Conservation (phyloP, 2,329 filamentous ascomycete genomes). For the Chaetomiaceae sp. region DNA sequence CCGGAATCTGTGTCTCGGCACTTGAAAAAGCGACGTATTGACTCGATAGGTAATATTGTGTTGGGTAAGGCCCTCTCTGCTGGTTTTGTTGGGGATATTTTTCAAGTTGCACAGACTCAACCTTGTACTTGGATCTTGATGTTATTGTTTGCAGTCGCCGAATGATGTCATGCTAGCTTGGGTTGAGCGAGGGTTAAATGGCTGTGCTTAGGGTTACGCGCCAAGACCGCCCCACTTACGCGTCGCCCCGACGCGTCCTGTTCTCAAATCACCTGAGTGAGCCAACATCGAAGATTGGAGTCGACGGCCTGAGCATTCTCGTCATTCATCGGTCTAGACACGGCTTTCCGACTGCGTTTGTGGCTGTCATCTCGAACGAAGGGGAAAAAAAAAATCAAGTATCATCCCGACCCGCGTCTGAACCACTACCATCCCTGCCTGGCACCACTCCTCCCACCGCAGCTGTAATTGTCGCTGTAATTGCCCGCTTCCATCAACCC, state of each 20-base stretch:
- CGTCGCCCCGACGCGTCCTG: not conserved
- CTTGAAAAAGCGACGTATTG: no score
- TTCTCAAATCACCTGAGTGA: not conserved
- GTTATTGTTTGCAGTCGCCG: not conserved
- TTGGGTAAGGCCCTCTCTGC: no score
- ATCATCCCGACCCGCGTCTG: no score
- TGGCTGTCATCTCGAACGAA: no score
- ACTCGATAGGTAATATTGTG: no score
- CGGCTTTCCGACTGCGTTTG: no score
- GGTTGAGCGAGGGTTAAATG: not conserved
- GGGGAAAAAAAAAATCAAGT: no score
- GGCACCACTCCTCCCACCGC: not conserved
- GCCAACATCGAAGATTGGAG: not conserved
- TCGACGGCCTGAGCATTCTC: not conserved
- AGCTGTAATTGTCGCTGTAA: not conserved
- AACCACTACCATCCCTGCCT: not conserved
- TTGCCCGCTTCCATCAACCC: not conserved
- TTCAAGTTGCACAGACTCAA: not conserved
- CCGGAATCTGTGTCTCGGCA: no score
- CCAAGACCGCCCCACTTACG: slow-evolving; percentile 3
- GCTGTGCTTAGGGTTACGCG: not conserved
- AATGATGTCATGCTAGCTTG: slow-evolving; percentile 1
- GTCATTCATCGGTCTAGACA: no score
- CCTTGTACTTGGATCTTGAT: no score
- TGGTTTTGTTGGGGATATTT: no score